phyloP scores from a whole-genome alignment of 495 filamentous ascomycete species.

The Filosporella fistucella region DNA sequence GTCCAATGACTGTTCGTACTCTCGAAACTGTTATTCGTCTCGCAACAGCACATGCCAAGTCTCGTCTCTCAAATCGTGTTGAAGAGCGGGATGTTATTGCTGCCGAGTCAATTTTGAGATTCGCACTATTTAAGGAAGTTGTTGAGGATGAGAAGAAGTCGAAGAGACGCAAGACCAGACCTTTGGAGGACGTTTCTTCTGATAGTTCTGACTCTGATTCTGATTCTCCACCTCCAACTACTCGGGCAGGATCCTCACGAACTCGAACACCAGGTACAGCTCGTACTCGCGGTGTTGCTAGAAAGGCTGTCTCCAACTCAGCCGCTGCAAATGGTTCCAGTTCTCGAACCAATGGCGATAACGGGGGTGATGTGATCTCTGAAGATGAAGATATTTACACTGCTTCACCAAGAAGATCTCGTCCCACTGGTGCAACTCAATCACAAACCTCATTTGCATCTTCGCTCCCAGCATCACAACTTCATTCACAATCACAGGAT shows the following conservation, averaged over 20 bases:
- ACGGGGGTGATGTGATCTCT: constrained; percentile 40
- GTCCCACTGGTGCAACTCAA: constrained; percentile 30
- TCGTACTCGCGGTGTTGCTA: constrained; percentile 10
- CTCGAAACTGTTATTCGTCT: constrained; percentile 97
- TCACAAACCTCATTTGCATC: constrained; percentile 66
- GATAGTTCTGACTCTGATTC: constrained; percentile 32
- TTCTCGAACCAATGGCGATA: constrained; percentile 15
- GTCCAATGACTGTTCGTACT: constrained; percentile 94
- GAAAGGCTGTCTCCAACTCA: not conserved
- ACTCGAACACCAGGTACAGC: constrained; percentile 22
- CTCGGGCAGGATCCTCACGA: constrained; percentile 10
- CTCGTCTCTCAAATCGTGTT: constrained; percentile 85
- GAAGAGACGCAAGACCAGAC: constrained; percentile 52
- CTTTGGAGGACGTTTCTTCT: constrained; percentile 35
- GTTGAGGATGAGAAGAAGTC: constrained; percentile 82
- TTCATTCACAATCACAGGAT: constrained; percentile 43
- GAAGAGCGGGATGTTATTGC: constrained; percentile 86
- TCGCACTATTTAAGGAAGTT: constrained; percentile 97
- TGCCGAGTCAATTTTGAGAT: constrained; percentile 87
- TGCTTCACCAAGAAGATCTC: constrained; percentile 45
- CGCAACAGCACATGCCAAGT: constrained; percentile 92
- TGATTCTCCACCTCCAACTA: constrained; percentile 23
- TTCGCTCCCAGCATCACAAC: constrained; percentile 59
- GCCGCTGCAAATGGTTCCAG: constrained; percentile 5
- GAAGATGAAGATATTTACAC: constrained; percentile 54